Conservation (phyloP, 2,329 filamentous ascomycete genomes). For the Sporothrix humicola region DNA sequence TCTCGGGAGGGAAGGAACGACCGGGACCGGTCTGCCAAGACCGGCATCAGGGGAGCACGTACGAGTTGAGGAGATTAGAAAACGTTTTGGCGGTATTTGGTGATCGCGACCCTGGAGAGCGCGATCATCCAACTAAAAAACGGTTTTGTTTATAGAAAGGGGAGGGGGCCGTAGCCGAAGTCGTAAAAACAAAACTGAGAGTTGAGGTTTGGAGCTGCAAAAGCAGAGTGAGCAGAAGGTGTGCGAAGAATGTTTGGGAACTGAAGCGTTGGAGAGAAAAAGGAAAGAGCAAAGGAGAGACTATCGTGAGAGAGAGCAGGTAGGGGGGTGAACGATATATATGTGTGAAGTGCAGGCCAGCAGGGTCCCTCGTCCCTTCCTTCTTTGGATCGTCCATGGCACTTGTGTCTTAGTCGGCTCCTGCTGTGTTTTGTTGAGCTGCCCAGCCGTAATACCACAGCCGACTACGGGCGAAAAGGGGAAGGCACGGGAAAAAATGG, state of each 20-base stretch:
- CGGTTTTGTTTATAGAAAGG: neutral
- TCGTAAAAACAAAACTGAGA: neutral
- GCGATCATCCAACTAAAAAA: slow-evolving; percentile 36
- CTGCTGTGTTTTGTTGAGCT: slow-evolving; percentile 6
- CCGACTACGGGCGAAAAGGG: slow-evolving; percentile 22
- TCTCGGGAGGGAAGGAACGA: neutral
- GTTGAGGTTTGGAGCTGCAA: neutral
- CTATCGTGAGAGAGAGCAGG: neutral
- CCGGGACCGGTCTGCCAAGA: neutral
- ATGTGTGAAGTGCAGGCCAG: neutral
- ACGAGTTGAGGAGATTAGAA: slow-evolving; percentile 98
- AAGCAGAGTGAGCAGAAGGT: neutral
- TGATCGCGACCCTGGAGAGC: slow-evolving; percentile 60
- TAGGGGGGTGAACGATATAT: slow-evolving; percentile 23
- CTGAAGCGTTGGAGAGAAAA: neutral
- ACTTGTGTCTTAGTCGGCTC: neutral
- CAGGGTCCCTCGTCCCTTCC: neutral
- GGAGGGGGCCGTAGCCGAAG: slow-evolving; percentile 17
- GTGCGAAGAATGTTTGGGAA: slow-evolving; percentile 10
- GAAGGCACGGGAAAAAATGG: slow-evolving; percentile 25
- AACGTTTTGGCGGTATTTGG: slow-evolving; percentile 83
- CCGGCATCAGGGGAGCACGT: slow-evolving; percentile 48
- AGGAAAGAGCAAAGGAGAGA: neutral
- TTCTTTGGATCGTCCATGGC: neutral
- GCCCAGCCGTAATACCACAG: neutral